Base-by-base conservation (phyloP, 2,329 filamentous ascomycete genomes). In the Elsinoe ampelina region DNA sequence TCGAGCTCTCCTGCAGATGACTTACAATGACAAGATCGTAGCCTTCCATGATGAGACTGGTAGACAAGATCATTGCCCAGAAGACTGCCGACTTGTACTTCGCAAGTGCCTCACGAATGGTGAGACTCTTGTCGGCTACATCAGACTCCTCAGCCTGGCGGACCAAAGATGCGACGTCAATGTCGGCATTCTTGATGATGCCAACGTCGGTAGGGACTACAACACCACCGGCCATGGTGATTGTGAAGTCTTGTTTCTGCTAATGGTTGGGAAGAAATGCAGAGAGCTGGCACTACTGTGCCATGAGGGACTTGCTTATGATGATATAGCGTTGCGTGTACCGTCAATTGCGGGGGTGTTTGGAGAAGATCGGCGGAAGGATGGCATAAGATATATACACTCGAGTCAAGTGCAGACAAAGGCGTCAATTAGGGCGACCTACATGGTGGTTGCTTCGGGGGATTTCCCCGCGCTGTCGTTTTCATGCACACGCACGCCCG, bases 101-200 rank as follows among this genome's bases (percentile, higher is more conserved):
- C 66, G 77, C 82, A 67, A 93, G 77, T 59, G 87, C 88, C 72
- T 92, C 80, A 67, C 78, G 66, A 71, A 74, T 73, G 19, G 65
- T 67, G 58, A 71, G 71, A 58, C 74, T 71, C 56, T 71, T 71
- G 47, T 72, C 70, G 6, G 70, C 70, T 7, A 71, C 71, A 17
- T 63, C 62, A 17, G 50, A 35, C 34, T 54, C 34, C 12, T 54
- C 32, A 8, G 50, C 50, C 19, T 54, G 50, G 4, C n/a, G 34
- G 17, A 54, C 26, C 13, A 54, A 30, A 22, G 41, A 22, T 12
- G 41, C n/a, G 17, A 45, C 17, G 19, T 45, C 41, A 4, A 45
- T 22, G 17, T 54, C 35, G 19, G n/a, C n/a, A 12, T 3, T 54
- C 20, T 39, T 30, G 19, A 38, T 30, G 12, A 38, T 38, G 7